phyloP scores from a whole-genome alignment of 2,329 filamentous ascomycete genomes.

The Endothia cerciana region DNA sequence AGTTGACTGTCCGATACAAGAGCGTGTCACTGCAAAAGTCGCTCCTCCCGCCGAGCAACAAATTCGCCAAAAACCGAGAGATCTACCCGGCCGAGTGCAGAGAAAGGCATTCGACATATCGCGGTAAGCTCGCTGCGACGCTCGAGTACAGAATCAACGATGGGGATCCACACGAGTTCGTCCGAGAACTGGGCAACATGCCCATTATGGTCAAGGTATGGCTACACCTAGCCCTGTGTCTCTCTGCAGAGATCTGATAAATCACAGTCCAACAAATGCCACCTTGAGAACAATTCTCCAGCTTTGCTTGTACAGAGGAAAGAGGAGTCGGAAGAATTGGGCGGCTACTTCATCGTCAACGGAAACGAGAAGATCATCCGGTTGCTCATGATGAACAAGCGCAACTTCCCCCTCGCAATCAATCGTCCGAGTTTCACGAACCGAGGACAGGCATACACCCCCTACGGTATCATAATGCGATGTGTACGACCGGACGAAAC shows the following conservation, averaged over 20 bases:
- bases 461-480: constrained; percentile 87
- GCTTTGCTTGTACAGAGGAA: constrained; percentile 81
- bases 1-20: constrained; percentile 76
- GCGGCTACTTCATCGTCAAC: constrained; percentile 97
- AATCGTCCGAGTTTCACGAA: constrained; percentile 87
- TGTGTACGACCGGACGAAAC: constrained; percentile 96
- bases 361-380: constrained; percentile 97
- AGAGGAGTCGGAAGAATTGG: constrained; percentile 94
- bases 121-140: constrained; percentile 80
- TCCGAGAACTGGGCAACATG: constrained; percentile 83
- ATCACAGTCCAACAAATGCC: constrained; percentile 79
- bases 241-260: neutral
- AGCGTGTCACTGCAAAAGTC: constrained; percentile 84
- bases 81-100: constrained; percentile 91
- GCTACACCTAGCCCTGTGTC: constrained; percentile 25
- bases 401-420: constrained; percentile 96
- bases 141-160: constrained; percentile 88
- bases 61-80: constrained; percentile 80
- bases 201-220: constrained; percentile 91
- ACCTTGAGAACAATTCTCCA: constrained; percentile 84
- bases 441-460: constrained; percentile 84
- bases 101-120: constrained; percentile 90
- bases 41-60: constrained; percentile 78
- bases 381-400: constrained; percentile 83
- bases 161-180: constrained; percentile 79